Base-by-base conservation (phyloP, 768 basidiomycete species). In the Termitomyces sp. region DNA sequence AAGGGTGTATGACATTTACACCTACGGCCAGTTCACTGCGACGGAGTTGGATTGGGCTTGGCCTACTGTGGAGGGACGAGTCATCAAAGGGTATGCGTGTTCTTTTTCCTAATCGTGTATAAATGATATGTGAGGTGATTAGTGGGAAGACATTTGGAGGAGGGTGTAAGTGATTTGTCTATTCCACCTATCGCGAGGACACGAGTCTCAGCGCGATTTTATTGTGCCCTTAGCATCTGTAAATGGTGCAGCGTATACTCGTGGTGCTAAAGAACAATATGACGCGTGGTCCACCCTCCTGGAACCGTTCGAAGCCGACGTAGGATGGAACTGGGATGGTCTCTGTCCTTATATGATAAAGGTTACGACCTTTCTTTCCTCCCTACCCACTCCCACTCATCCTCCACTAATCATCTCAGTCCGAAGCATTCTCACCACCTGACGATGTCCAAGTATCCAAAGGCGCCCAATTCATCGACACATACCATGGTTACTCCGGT, bases 401-500 rank as follows among this genome's bases (percentile, higher is more conserved):
- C 15, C 20, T 12, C 13, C 3, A 33, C 12, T 2, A 36, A 13
- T 1, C 0, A 29, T 41, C 20, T 7, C n/a, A 81, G 80, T 75
- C 79, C 0, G 79, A 81, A 65, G 63, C 69, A 3, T 80, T 81
- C 62, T 78, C 78, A 12, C 70, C 79, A 20, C 80, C 80, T 1
- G 79, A 78, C 53, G 54, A 65, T 8, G 70, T 75, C 55, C 79
- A 81, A 65, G 68, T 67, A 0, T 71, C 74, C 5, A 80, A 77
- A 62, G 80, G 80, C 0, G 78, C 79, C 2, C 76, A 79, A 51
- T 79, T 66, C 15, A 73, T 79, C 57, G 66, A 70, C 3, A 71
- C 72, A 6, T 83, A 80, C 61, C 82, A 85, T 62, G 83, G 82
- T 9, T 75, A 71, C 28, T 54, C 68, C 3, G 84, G 84, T 0